Evolutionary conservation across 352 stramenopile genomes (phyloP), one percentile per base, ranked within the genome.

Genomic region (Peronospora destructor): DNA sequence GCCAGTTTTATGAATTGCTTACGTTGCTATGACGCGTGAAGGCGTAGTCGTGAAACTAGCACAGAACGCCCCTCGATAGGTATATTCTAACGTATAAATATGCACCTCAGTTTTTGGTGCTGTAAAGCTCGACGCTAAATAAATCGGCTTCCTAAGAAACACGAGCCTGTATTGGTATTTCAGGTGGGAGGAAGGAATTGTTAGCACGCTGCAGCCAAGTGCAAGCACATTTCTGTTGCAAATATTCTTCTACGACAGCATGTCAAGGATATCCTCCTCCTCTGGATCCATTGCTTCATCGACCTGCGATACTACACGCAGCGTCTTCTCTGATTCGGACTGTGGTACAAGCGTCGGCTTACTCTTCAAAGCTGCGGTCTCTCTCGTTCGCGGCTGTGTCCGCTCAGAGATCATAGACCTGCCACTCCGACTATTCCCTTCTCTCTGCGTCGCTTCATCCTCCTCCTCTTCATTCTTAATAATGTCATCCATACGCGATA

Each of bases 201-300:
- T 3, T 26, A 26, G 23, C 23, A 26, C 23, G 23, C 5, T 26
- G 23, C 23, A 26, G 23, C 0, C 5, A 26, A 26, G 23, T 26
- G 4, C 23, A 26, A 26, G 2, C 23, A 26, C 5, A 6, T 26
- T 32, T 32, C 28, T 32, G 28, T 4, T 12, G 28, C 28, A 32
- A 21, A 21, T 1, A 32, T 12, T 32, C 28, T 12, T 12, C 8
- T 58, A 60, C 45, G 41, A 59, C 32, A 82, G 36, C 57, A 82
- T 78, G 45, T 80, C 63, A n/a, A 82, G 43, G 19, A 85, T 69
- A 33, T 82, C 71, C 47, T 82, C 73, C 49, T 82, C 70, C 13
- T 76, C 68, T 8, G 63, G 78, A 21, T 76, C 48, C 14, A 71
- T 50, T 5, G 56, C 2, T 44, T 54, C 45, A 13, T 66, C 61